These are phyloP conservation scores for Colletotrichum neosansevieriae DNA, from an alignment of 2,329 filamentous ascomycete genomes.

Conservation along the genomic window DNA sequence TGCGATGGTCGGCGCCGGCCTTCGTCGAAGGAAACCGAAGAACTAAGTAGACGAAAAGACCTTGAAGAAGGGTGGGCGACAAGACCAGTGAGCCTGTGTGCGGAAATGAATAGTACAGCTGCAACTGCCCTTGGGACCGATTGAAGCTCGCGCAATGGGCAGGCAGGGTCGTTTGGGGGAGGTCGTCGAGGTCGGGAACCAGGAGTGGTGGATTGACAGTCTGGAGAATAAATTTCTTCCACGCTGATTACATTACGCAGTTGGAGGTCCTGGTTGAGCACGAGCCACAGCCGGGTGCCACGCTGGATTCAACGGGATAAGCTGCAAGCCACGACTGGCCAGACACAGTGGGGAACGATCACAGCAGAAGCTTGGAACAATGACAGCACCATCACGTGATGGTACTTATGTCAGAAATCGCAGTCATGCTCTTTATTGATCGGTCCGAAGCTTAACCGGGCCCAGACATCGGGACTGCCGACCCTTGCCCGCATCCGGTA, in stretches of 20 bases:
- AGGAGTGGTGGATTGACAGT: conserved; percentile 27
- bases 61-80: conserved; percentile 41
- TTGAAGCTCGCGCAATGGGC: conserved; percentile 36
- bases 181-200: conserved; percentile 34
- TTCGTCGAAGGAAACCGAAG: conserved; percentile 46
- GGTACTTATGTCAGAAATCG: not conserved
- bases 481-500: conserved; percentile 36
- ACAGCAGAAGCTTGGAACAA: not conserved
- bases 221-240: conserved; percentile 44
- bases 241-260: conserved; percentile 40
- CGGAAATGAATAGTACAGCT: conserved; percentile 17
- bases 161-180: conserved; percentile 30
- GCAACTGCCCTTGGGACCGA: conserved; percentile 27
- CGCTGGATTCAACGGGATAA: conserved; percentile 24
- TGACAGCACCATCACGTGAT: conserved; percentile 23
- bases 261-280: conserved; percentile 36
- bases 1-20: conserved; percentile 45
- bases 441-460: conserved; percentile 38
- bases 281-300: conserved; percentile 33
- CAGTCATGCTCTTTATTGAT: not conserved
- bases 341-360: conserved; percentile 11
- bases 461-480: conserved; percentile 11
- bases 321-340: conserved; percentile 26
- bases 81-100: conserved; percentile 7
- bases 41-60: conserved; percentile 42